phyloP scores from a whole-genome alignment of 495 filamentous ascomycete genomes.

The Xylaria intraflava region DNA sequence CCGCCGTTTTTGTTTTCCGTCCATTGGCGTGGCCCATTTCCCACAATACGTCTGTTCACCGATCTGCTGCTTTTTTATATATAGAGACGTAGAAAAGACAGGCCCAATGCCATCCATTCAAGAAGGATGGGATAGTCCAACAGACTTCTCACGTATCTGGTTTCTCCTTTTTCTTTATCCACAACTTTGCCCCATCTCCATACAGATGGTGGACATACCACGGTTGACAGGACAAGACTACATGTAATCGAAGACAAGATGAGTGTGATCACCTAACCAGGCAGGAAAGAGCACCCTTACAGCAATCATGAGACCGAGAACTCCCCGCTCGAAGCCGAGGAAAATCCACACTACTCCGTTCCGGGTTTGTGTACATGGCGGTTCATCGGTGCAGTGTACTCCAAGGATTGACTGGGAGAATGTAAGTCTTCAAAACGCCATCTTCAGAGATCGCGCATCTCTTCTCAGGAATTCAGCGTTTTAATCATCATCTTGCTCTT shows the following conservation, averaged over 20 bases:
- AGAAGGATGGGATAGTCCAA: conserved; percentile 9
- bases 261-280: background rate
- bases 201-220: background rate
- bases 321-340: background rate
- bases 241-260: background rate
- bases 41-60: background rate
- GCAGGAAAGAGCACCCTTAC: background rate
- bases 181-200: background rate
- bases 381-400: background rate
- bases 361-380: background rate
- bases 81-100: background rate
- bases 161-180: background rate
- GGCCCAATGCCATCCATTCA: conserved; percentile 2
- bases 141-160: background rate
- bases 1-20: background rate
- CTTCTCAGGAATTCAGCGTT: conserved; percentile 38
- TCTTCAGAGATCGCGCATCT: background rate
- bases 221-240: background rate
- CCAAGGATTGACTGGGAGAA: background rate
- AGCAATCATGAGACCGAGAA: background rate
- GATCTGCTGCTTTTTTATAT: background rate
- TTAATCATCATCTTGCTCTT: conserved; percentile 63
- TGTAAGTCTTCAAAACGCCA: background rate
- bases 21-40: background rate
- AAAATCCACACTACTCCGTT: background rate